Percentiles rank a stretch among this genome's conserved stretches.
Evolutionary conservation across 2,329 filamentous ascomycete genomes (phyloP).

Genomic region (Aspergillus pseudoterreus): DNA sequence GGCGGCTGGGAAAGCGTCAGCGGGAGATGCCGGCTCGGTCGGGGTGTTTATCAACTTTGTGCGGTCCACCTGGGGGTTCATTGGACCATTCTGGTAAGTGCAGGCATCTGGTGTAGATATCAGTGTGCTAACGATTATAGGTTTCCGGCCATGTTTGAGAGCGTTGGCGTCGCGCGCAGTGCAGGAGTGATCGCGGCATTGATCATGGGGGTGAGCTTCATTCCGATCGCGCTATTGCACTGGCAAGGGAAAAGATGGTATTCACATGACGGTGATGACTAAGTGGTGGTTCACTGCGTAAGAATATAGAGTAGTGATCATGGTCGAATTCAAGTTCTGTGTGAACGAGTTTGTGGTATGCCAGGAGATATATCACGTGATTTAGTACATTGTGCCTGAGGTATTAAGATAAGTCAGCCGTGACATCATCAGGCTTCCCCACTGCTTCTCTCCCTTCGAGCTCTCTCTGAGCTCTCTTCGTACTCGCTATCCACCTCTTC

Average conservation of each 20-base stretch:
- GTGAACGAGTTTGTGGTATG: too few relatives aligned
- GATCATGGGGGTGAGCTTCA: slow-evolving; percentile 26
- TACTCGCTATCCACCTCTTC: not conserved
- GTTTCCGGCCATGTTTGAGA: slow-evolving; percentile 32
- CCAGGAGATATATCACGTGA: not conserved
- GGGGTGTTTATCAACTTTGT: slow-evolving; percentile 60
- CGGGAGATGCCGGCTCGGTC: slow-evolving; percentile 51
- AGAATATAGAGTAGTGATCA: too few relatives aligned
- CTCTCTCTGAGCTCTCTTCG: not conserved
- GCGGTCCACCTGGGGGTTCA: slow-evolving; percentile 36
- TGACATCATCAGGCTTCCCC: not conserved
- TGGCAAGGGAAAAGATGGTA: slow-evolving; percentile 35
- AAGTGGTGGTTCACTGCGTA: not conserved
- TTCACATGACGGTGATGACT: not conserved
- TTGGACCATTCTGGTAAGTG: slow-evolving; percentile 33
- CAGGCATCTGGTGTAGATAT: too few relatives aligned
- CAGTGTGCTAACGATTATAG: slow-evolving; percentile 12
- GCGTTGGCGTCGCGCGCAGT: slow-evolving; percentile 27
- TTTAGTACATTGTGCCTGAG: not conserved
- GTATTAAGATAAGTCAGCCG: not conserved
- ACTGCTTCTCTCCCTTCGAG: not conserved
- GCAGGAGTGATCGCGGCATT: slow-evolving; percentile 24
- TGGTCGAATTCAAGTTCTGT: not conserved
- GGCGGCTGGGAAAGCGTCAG: slow-evolving; percentile 31
- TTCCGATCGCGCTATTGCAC: slow-evolving; percentile 26